Conservation (phyloP, 805 yeast genomes). For the Starmerella gropengiesseri region DNA sequence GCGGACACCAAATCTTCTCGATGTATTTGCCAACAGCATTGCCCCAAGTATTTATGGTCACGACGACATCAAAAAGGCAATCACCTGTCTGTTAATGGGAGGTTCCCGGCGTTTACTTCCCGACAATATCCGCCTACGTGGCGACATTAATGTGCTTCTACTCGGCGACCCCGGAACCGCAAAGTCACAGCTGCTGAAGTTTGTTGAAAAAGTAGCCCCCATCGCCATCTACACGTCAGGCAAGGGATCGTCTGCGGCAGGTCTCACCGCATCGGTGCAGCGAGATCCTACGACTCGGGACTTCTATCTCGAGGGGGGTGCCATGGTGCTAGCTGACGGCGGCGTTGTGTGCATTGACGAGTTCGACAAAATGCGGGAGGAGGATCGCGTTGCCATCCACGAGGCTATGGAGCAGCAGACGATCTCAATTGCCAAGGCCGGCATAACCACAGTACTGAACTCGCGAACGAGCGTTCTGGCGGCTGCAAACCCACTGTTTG, state of each 20-base stretch:
- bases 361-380: conserved; percentile 98
- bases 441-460: conserved; percentile 91
- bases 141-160: conserved; percentile 86
- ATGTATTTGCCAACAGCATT: conserved; percentile 72
- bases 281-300: conserved; percentile 78
- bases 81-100: conserved; percentile 83
- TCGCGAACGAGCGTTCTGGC: conserved; percentile 95
- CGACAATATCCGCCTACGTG: conserved; percentile 93
- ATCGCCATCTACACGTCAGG: conserved; percentile 95
- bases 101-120: conserved; percentile 88
- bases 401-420: conserved; percentile 99
- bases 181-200: conserved; percentile 87
- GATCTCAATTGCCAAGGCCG: conserved; percentile 96
- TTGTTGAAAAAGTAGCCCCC: conserved; percentile 90
- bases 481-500: conserved; percentile 96
- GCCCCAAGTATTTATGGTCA: conserved; percentile 97
- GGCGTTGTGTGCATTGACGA: conserved; percentile 99
- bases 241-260: conserved; percentile 99
- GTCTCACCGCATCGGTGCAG: conserved; percentile 96
- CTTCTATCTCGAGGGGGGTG: conserved; percentile 96
- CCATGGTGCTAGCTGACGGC: conserved; percentile 99
- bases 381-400: conserved; percentile 96
- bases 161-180: conserved; percentile 99
- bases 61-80: conserved; percentile 82
- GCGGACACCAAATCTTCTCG: conserved; percentile 74